Evolutionary conservation across 345 rosid genomes (phyloP), one percentile per base, ranked within the genome.

Genomic region (Raphanus raphanistrum): DNA sequence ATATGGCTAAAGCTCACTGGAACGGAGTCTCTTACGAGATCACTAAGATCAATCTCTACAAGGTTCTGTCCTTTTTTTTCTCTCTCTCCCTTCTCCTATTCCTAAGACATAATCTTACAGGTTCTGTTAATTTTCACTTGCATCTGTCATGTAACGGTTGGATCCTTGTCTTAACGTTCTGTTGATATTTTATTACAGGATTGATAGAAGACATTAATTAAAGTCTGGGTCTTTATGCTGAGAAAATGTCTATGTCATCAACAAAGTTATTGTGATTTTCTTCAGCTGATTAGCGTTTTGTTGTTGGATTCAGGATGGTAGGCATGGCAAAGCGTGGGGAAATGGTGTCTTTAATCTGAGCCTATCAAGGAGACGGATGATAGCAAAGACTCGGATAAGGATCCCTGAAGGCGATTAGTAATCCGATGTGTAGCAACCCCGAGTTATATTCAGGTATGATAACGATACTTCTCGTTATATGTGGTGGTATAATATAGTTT

Each of bases 251-350:
- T 63, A n/a, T 3, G 1, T 45, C 6, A 21, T 11, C 43, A 38
- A 8, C 25, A 15, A 15, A 43, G n/a, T 48, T 7, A 35, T 15
- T 57, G 28, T 11, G 32, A n/a, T 7, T 1, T 43, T 32, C 11
- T 31, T 63, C 52, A 43, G 26, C 62, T 70, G 72, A 66, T 58
- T 59, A 13, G 27, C 80, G 80, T 1, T 21, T 21, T 60, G 75
- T 66, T 61, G 68, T 35, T 68, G 54, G 77, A 61, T 79, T 62
- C 12, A 94, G 99, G 95, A 91, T 73, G 99, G 99, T 36, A 85
- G 80, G 58, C 97, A 92, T 81, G 98, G 98, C 43, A 94, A 92
- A 80, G 99, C 99, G 2, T 95, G 98, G 99, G 98, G 99, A 1
- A 33, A n/a, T n/a, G n/a, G n/a, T n/a, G n/a, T n/a, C n/a, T n/a